Evolutionary conservation across 768 basidiomycete species (phyloP).

Genomic region (Gymnopilus dilepis): DNA sequence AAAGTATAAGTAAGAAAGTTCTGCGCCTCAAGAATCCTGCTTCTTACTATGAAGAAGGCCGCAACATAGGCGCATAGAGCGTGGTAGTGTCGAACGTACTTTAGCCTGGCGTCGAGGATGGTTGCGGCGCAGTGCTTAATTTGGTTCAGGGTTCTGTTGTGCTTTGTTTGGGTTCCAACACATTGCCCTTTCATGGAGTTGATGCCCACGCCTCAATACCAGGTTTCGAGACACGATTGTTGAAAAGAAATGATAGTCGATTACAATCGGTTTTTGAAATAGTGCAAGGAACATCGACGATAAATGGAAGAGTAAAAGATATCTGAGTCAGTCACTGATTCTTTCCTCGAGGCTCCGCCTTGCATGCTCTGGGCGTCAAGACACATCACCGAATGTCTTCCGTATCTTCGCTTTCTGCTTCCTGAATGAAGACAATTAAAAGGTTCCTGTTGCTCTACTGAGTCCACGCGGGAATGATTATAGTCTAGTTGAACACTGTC

Average conservation of each 20-base stretch:
- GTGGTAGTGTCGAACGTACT: background rate
- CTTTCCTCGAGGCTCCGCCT: too few species aligned
- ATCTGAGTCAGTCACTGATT: too few species aligned
- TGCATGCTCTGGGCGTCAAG: too few species aligned
- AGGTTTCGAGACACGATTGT: too few species aligned
- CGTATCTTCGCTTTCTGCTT: background rate
- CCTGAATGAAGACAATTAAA: background rate
- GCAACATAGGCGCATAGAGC: background rate
- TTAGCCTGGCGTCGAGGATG: background rate
- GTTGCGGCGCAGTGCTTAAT: background rate
- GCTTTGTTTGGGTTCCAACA: background rate
- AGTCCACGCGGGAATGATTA: conserved; percentile 6
- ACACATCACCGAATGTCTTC: background rate
- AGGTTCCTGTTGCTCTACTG: conserved; percentile 1
- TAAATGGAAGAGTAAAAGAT: too few species aligned
- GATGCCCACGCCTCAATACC: too few species aligned
- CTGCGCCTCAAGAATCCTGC: background rate
- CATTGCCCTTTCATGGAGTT: too few species aligned
- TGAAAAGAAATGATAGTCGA: too few species aligned
- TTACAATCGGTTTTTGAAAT: too few species aligned
- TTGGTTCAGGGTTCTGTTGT: background rate
- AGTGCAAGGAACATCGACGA: too few species aligned
- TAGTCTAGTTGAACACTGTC: conserved; percentile 13
- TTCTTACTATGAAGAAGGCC: background rate
- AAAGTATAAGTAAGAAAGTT: background rate